Evolutionary conservation across 1,284 basidiomycete genomes (phyloP), one percentile per base, ranked within the genome.

Genomic region (Lentinula novae-zelandiae): DNA sequence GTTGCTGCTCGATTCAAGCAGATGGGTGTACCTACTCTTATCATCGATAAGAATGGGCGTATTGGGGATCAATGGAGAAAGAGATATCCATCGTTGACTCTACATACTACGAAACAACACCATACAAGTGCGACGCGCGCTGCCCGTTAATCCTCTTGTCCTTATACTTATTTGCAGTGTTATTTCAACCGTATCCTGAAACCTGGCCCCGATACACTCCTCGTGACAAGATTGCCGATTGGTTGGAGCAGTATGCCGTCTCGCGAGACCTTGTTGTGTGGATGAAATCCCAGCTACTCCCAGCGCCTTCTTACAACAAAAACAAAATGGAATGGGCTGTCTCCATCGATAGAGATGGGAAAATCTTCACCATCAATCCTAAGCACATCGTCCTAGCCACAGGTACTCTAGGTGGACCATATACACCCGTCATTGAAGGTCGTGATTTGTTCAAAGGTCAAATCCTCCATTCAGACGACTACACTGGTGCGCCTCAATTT

Each of bases 31-130:
- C 71, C 74, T 1, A 69, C 78, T 0, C 69, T 86, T 12, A 69
- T 85, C 3, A 71, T 86, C 34, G 84, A 87, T 64, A 72, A 69
- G 33, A 72, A 77, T 48, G 66, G 72, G 20, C 71, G 78, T 1
- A 70, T 86, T 4, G 84, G 85, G 6, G 82, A 85, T 67, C 76
- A 76, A 61, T 86, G 83, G 84, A 69, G 82, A 33, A 72, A 74
- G 22, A 74, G 83, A 10, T 85, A 86, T 67, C 76, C 79, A 48
- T 76, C 77, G 1, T 67, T 84, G 20, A 77, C 74, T 0, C 69
- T 84, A 20, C 81, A 84, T 65, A 82, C 77, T 1, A 66, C 73
- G n/a, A 69, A 71, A 38, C 67, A 65, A 20, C 74, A 79, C 36
- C 73, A 76, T 62, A 57, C 66, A 10, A 62, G 77, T 78, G 57